A percentile compares a stretch with the other conserved stretches of the same genome.
Conservation (phyloP, 1,139 yeast genomes). For the Pichia sp. region DNA sequence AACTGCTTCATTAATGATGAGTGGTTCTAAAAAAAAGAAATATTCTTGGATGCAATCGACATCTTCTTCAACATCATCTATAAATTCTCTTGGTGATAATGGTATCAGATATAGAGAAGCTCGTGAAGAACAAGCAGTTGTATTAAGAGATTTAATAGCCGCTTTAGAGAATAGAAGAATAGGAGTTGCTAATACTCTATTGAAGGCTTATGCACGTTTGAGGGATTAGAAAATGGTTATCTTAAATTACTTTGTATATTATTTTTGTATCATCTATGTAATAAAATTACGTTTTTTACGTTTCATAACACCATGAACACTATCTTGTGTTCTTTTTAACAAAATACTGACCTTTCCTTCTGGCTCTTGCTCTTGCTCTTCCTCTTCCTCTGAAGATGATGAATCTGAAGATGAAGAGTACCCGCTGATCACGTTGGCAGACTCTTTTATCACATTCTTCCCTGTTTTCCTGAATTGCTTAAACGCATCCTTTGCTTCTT, state of each 20-base stretch:
- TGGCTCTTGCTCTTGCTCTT: no score
- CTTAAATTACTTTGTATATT: not conserved
- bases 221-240: conserved; percentile 26
- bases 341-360: no score
- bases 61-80: conserved; percentile 30
- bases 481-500: conserved; percentile 37
- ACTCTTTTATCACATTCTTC: no score
- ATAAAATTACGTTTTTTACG: conserved; percentile 9
- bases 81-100: conserved; percentile 59
- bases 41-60: conserved; percentile 85
- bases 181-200: conserved; percentile 73
- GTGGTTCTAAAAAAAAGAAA: conserved; percentile 62
- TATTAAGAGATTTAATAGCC: conserved; percentile 71
- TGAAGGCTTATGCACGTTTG: conserved; percentile 82
- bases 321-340: not conserved
- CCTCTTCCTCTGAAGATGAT: no score
- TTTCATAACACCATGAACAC: conserved; percentile 1
- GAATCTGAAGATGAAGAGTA: conserved; percentile 10
- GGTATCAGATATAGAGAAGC: conserved; percentile 83
- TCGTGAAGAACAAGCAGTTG: conserved; percentile 81
- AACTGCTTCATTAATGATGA: conserved; percentile 91
- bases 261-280: conserved; percentile 1
- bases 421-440: not conserved
- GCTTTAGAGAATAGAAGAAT: conserved; percentile 78
- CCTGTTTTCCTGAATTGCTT: conserved; percentile 26